Conservation (phyloP, 1,139 yeast species). For the Geotrichum bryndzae region DNA sequence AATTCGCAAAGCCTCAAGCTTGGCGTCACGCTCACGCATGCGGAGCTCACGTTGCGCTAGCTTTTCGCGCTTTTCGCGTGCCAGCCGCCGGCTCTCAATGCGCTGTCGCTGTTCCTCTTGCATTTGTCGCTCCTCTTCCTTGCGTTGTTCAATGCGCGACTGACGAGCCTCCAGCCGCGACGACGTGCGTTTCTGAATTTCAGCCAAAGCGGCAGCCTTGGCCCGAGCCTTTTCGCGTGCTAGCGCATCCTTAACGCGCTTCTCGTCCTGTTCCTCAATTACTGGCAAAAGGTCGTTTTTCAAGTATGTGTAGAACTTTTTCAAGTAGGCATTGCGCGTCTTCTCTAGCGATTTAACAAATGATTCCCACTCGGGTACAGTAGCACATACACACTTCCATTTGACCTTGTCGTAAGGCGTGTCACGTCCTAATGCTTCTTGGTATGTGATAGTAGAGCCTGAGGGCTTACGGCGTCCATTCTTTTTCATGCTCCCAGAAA, state of each 20-base stretch:
- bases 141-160: slow-evolving; percentile 19
- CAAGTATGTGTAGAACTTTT: slow-evolving; percentile 24
- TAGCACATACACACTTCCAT: slow-evolving; percentile 35
- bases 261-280: slow-evolving; percentile 28
- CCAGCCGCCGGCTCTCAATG: slow-evolving; percentile 2
- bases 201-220: slow-evolving; percentile 24
- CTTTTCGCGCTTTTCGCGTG: slow-evolving; percentile 8
- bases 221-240: slow-evolving; percentile 26
- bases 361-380: slow-evolving; percentile 30
- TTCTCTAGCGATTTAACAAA: slow-evolving; percentile 25
- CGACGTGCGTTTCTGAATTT: slow-evolving; percentile 31
- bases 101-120: background rate
- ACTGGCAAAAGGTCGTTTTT: slow-evolving; percentile 29
- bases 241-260: slow-evolving; percentile 24
- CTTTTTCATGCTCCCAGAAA: slow-evolving; percentile 1
- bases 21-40: background rate
- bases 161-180: slow-evolving; percentile 20
- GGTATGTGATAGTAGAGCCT: slow-evolving; percentile 16
- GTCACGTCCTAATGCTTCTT: slow-evolving; percentile 26
- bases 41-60: slow-evolving; percentile 8
- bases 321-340: slow-evolving; percentile 19
- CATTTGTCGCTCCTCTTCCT: slow-evolving; percentile 12
- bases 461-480: slow-evolving; percentile 5
- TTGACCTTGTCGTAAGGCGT: slow-evolving; percentile 22
- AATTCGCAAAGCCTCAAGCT: background rate